Conservation (phyloP, 2,329 filamentous ascomycete genomes). For the Leptographium radiaticola region DNA sequence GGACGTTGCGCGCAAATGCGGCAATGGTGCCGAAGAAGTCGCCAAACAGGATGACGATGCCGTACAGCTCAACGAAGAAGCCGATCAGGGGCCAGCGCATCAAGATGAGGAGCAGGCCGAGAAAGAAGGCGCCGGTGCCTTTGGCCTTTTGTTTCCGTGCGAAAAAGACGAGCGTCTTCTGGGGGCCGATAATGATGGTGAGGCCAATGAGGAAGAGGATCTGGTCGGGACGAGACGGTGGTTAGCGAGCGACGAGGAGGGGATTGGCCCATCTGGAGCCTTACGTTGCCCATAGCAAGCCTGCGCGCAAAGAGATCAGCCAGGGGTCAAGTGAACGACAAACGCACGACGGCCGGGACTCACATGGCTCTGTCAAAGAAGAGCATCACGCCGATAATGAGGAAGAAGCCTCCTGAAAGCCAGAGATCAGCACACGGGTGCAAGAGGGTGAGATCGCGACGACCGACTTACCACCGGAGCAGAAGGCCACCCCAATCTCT, state of each 20-base stretch:
- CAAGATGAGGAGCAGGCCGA: conserved; percentile 73
- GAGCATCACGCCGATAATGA: conserved; percentile 84
- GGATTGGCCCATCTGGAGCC: conserved; percentile 10
- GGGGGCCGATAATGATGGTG: conserved; percentile 84
- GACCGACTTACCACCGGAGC: conserved; percentile 74
- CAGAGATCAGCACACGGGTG: not conserved
- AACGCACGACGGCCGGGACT: conserved; percentile 19
- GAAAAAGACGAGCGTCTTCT: conserved; percentile 91
- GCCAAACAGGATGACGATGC: conserved; percentile 85
- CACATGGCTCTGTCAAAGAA: conserved; percentile 97
- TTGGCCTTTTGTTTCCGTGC: conserved; percentile 84
- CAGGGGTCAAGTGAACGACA: not conserved
- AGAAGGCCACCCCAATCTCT: conserved; percentile 98
- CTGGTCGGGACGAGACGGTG: conserved; percentile 35
- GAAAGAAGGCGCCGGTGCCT: conserved; percentile 78
- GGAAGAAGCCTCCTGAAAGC: conserved; percentile 71
- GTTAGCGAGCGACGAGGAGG: conserved; percentile 2
- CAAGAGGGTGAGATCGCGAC: too few species aligned
- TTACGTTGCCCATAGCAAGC: conserved; percentile 94
- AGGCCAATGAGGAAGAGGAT: conserved; percentile 97
- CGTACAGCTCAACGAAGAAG: conserved; percentile 83
- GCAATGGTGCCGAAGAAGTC: conserved; percentile 92
- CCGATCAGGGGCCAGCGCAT: conserved; percentile 84
- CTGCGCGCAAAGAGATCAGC: conserved; percentile 26
- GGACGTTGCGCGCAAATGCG: conserved; percentile 71